Evolutionary conservation across 495 filamentous ascomycete genomes (phyloP).

Genomic region (Cenococcum geophilum): DNA sequence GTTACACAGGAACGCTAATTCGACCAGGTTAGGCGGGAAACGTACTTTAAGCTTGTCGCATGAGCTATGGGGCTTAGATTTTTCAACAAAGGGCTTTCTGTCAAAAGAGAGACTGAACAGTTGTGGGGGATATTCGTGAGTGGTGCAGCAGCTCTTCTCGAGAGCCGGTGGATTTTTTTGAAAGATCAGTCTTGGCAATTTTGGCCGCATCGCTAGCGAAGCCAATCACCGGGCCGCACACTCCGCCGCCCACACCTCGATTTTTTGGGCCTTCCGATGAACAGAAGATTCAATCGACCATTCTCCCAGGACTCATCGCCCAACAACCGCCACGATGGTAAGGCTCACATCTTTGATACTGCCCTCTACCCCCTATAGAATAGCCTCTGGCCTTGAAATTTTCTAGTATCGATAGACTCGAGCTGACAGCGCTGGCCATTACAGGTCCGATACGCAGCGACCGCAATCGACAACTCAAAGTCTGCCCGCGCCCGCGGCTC

Average conservation of each 20-base stretch:
- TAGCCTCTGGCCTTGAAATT: too few species aligned
- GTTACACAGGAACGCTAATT: not conserved
- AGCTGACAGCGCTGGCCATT: not conserved
- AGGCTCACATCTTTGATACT: not conserved
- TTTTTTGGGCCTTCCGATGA: conserved; percentile 9
- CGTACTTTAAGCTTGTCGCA: conserved; percentile 1
- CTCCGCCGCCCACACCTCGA: not conserved
- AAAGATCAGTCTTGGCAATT: not conserved
- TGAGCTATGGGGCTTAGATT: not conserved
- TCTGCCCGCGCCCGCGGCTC: conserved; percentile 94
- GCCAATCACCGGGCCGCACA: not conserved
- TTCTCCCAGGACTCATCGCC: conserved; percentile 27
- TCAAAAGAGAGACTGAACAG: too few species aligned
- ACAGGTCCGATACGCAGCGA: conserved; percentile 93
- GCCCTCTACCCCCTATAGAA: too few species aligned
- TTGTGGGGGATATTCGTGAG: not conserved
- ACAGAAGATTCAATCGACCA: conserved; percentile 9
- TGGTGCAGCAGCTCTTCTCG: not conserved
- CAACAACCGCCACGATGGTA: conserved; percentile 29
- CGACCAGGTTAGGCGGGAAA: not conserved
- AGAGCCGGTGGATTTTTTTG: not conserved
- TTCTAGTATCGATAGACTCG: not conserved
- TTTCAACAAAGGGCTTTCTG: too few species aligned
- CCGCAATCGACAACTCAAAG: conserved; percentile 79
- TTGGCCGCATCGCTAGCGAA: not conserved